Conservation (phyloP, 2,329 filamentous ascomycete genomes). For the Calonectria hongkongensis region DNA sequence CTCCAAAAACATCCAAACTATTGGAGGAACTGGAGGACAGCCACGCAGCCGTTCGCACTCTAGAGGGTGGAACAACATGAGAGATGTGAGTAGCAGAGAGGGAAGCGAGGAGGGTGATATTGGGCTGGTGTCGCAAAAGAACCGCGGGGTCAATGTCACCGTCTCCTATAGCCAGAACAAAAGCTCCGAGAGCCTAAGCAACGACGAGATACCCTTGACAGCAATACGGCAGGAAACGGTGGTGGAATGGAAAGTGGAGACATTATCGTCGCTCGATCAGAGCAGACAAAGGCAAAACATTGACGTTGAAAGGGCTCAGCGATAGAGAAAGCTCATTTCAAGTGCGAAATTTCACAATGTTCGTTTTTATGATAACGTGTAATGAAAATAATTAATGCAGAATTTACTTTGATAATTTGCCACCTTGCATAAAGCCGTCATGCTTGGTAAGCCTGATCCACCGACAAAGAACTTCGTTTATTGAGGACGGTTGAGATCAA, state of each 20-base stretch:
- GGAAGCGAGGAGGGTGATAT: constrained; percentile 1
- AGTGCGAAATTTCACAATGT: no score
- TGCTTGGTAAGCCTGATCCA: no score
- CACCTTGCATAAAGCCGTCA: no score
- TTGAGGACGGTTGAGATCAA: no score
- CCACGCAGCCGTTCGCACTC: constrained; percentile 13
- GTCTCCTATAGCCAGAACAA: constrained; percentile 1
- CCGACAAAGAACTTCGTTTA: no score
- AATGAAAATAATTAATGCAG: no score
- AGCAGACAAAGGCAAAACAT: neutral
- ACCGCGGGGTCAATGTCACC: constrained; percentile 2
- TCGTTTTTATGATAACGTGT: neutral
- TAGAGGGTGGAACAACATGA: constrained; percentile 3
- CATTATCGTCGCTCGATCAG: constrained; percentile 5
- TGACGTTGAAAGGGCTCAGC: neutral
- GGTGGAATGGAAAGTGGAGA: constrained; percentile 21
- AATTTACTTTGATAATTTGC: neutral
- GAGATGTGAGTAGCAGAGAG: constrained; percentile 10
- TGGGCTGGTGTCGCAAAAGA: neutral
- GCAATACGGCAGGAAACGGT: neutral
- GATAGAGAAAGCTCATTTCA: neutral
- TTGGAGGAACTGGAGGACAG: neutral
- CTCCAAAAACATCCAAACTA: constrained; percentile 13
- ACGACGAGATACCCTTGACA: constrained; percentile 13
- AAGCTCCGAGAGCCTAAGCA: constrained; percentile 4